Percentiles rank a stretch among this genome's conserved stretches.
Evolutionary conservation across 106 monocot species (phyloP).

Genomic region (Triglochin maritima): DNA sequence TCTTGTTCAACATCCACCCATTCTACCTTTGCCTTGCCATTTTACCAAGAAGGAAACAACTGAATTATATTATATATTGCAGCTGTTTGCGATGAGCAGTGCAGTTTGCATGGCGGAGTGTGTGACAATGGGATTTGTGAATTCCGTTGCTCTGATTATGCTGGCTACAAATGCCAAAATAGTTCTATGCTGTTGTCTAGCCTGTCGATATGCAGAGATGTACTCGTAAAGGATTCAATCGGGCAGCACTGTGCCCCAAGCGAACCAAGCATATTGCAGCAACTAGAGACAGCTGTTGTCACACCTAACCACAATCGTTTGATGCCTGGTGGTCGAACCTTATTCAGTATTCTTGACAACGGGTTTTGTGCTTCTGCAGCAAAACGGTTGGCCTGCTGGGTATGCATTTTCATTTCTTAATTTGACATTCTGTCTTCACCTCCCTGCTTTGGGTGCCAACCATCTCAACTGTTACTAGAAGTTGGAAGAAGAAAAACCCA

Average conservation of each 20-base stretch:
- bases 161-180: slow-evolving; percentile 95
- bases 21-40: too few species aligned
- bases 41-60: too few species aligned
- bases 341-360: slow-evolving; percentile 59
- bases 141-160: slow-evolving; percentile 98
- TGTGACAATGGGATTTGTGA: slow-evolving; percentile 96
- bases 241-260: slow-evolving; percentile 95
- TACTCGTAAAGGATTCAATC: slow-evolving; percentile 44
- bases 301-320: slow-evolving; percentile 85
- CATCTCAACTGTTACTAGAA: too few species aligned
- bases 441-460: too few species aligned
- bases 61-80: slow-evolving; percentile 9
- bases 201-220: slow-evolving; percentile 79
- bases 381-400: slow-evolving; percentile 95
- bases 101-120: slow-evolving; percentile 96
- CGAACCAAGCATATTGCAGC: slow-evolving; percentile 82
- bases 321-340: slow-evolving; percentile 61
- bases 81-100: slow-evolving; percentile 97
- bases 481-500: too few species aligned
- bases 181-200: slow-evolving; percentile 63
- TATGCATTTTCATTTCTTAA: slow-evolving; percentile 15
- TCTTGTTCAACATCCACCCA: too few species aligned
- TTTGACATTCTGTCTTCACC: background rate
- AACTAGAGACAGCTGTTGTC: slow-evolving; percentile 86
- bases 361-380: slow-evolving; percentile 85